A percentile compares a stretch with the other conserved stretches of the same genome.
phyloP scores from a whole-genome alignment of 805 yeast genomes.

The Metschnikowia rubicola region DNA sequence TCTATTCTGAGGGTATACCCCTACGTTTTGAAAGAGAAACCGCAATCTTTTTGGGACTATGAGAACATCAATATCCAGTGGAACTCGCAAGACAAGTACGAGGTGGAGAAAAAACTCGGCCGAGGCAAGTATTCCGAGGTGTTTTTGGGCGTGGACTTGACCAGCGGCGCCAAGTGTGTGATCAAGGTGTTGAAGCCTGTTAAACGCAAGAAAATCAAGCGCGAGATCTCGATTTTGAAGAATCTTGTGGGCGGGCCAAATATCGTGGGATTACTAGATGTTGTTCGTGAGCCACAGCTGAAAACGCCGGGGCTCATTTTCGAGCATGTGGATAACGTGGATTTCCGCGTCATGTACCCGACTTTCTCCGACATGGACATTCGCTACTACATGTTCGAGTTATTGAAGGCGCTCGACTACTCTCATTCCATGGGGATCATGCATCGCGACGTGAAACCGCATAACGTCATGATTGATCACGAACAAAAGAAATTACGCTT shows the following conservation, averaged over 20 bases:
- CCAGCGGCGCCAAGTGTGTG: conserved; percentile 64
- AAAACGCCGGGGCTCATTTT: conserved; percentile 87
- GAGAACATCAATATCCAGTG: conserved; percentile 69
- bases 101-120: conserved; percentile 79
- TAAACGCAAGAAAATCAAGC: conserved; percentile 84
- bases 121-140: conserved; percentile 94
- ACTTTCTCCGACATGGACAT: conserved; percentile 72
- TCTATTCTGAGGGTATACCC: conserved; percentile 77
- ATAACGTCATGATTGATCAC: conserved; percentile 91
- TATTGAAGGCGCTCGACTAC: conserved; percentile 78
- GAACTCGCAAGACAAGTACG: conserved; percentile 85
- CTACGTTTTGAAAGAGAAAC: conserved; percentile 72
- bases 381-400: conserved; percentile 77
- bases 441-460: conserved; percentile 94
- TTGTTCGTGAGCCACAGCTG: conserved; percentile 81
- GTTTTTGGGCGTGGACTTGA: conserved; percentile 73
- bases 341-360: conserved; percentile 83
- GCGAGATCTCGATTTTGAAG: conserved; percentile 85
- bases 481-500: conserved; percentile 56
- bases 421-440: conserved; percentile 92
- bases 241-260: conserved; percentile 83
- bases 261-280: conserved; percentile 69
- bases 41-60: conserved; percentile 80
- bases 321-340: conserved; percentile 80
- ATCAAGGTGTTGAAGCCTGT: conserved; percentile 93